These are phyloP conservation scores for Fusarium mangiferae DNA, from an alignment of 2,329 filamentous ascomycete species.

Conservation along the genomic window DNA sequence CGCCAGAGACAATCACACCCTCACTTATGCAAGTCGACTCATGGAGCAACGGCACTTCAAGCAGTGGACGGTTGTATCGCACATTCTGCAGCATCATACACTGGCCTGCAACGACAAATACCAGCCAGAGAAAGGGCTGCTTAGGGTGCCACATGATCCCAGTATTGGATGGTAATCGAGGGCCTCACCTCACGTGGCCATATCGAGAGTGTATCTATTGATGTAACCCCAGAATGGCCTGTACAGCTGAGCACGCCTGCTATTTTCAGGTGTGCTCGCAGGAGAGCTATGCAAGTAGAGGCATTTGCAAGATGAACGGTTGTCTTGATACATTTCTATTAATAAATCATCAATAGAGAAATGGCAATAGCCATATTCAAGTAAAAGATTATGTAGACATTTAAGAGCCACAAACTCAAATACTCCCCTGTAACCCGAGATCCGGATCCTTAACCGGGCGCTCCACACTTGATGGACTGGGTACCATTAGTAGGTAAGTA, in stretches of 20 bases:
- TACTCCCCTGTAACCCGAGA: constrained; percentile 12
- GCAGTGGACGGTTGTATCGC: background rate
- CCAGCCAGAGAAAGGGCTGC: background rate
- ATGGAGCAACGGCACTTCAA: background rate
- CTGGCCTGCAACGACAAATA: background rate
- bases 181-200: constrained; percentile 35
- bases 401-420: background rate
- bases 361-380: background rate
- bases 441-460: constrained; percentile 9
- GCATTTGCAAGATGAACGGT: background rate
- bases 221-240: constrained; percentile 30
- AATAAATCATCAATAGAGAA: background rate
- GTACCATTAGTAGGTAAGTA: background rate
- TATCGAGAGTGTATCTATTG: constrained; percentile 6
- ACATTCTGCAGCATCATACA: background rate
- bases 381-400: background rate
- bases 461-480: constrained; percentile 16
- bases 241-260: constrained; percentile 20
- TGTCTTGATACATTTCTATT: background rate
- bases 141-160: constrained; percentile 17
- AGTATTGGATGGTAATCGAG: constrained; percentile 12
- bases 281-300: background rate
- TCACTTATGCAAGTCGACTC: background rate
- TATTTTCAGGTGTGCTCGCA: background rate
- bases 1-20: background rate